Conservation (phyloP, 345 rosid species). For the Xanthoceras sorbifolium region DNA sequence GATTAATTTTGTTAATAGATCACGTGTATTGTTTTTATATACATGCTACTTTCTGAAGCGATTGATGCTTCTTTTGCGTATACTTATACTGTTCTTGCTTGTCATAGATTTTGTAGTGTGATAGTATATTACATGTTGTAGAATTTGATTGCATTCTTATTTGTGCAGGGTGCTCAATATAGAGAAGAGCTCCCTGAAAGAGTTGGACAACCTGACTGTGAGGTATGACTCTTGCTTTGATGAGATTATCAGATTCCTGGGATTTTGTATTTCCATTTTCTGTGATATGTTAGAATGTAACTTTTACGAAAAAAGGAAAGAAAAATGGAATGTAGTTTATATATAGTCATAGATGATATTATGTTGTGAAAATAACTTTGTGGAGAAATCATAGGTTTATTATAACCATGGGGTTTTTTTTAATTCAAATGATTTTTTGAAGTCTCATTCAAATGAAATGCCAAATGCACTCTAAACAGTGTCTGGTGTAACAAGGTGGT, state of each 20-base stretch:
- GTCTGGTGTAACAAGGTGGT: not conserved
- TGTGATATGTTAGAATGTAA: constrained; percentile 1
- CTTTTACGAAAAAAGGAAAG: not conserved
- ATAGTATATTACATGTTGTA: not conserved
- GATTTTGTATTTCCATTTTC: not conserved
- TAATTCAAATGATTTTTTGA: not conserved
- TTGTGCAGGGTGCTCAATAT: constrained; percentile 43
- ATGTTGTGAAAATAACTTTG: not conserved
- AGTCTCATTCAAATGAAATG: not conserved
- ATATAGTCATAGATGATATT: not conserved
- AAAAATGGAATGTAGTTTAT: not conserved
- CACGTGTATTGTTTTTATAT: not conserved
- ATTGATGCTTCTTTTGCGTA: not conserved
- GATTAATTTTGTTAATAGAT: not conserved
- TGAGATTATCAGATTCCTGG: constrained; percentile 7
- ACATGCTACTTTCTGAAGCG: not conserved
- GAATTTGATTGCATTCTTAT: constrained; percentile 14
- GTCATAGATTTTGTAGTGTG: not conserved
- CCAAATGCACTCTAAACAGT: not conserved
- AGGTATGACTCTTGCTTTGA: constrained; percentile 37
- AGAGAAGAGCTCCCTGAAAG: constrained; percentile 73
- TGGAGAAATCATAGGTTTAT: not conserved
- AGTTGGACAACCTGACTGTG: constrained; percentile 76
- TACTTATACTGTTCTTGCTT: not conserved
- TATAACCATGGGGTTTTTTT: not conserved